phyloP scores from a whole-genome alignment of 1,284 basidiomycete species.

The Pseudozyma pruni region DNA sequence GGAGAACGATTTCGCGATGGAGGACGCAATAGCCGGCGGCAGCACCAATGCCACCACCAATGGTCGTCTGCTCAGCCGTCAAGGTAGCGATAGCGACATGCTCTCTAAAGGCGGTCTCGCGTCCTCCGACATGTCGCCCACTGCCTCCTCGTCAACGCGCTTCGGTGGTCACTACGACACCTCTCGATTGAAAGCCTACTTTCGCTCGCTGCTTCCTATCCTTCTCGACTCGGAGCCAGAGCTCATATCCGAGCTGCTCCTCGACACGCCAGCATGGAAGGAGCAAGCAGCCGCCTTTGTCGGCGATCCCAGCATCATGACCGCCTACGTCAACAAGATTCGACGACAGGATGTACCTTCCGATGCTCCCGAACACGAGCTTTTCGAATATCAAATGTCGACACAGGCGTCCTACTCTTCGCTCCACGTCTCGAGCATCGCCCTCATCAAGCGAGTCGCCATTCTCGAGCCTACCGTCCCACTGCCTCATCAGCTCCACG shows the following conservation, averaged over 20 bases:
- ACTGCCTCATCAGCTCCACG: slow-evolving; percentile 86
- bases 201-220: slow-evolving; percentile 46
- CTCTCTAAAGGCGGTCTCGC: slow-evolving; percentile 10
- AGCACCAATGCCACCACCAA: slow-evolving; percentile 7
- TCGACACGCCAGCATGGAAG: slow-evolving; percentile 50
- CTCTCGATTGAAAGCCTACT: slow-evolving; percentile 34
- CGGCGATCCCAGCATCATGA: slow-evolving; percentile 46
- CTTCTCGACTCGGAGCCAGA: slow-evolving; percentile 41
- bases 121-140: slow-evolving; percentile 32
- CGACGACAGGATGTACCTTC: slow-evolving; percentile 37
- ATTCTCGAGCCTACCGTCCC: slow-evolving; percentile 82
- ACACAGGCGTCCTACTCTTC: slow-evolving; percentile 82
- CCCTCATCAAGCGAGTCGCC: slow-evolving; percentile 90
- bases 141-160: slow-evolving; percentile 26
- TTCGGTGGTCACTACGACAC: slow-evolving; percentile 35
- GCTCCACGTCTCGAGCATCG: slow-evolving; percentile 84
- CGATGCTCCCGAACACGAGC: slow-evolving; percentile 27
- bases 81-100: slow-evolving; percentile 16
- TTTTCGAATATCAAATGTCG: slow-evolving; percentile 75
- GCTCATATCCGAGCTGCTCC: slow-evolving; percentile 33
- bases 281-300: slow-evolving; percentile 48
- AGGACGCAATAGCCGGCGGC: slow-evolving; percentile 13
- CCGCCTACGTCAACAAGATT: slow-evolving; percentile 60
- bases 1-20: too few species aligned
- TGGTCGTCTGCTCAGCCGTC: slow-evolving; percentile 21